Evolutionary conservation across 1,284 basidiomycete genomes (phyloP), one percentile per base, ranked within the genome.

Genomic region (Ceratobasidium sp.): DNA sequence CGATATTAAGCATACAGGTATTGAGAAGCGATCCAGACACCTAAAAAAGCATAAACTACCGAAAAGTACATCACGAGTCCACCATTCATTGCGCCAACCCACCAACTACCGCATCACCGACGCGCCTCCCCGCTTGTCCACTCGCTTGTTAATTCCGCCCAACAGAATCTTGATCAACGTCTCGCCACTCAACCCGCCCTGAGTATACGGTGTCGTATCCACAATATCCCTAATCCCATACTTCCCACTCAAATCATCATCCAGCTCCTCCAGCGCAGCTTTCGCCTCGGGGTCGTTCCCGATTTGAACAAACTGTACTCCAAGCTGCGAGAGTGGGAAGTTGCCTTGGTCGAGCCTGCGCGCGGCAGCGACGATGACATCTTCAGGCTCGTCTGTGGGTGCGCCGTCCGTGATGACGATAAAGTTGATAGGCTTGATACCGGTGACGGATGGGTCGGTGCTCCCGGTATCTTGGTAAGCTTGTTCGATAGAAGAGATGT

Each of bases 291-390:
- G 80, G 75, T 86, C 86, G 68, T 86, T 81, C 4, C 91, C 90
- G 63, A 92, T 87, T 80, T 92, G 91, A 10, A 92, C 88, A 79
- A 92, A 91, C 79, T 91, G 91, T 42, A 92, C 88, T 40, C 89
- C 88, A 33, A 90, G 85, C 82, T 87, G 79, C 83, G 83, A 46
- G 78, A 79, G 80, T 1, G 79, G 85, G 71, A 83, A 84, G 49
- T 83, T 77, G 1, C 82, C 81, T 33, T 77, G 28, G 67, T 85
- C 84, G 20, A 85, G 78, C 26, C 84, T 77, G 23, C 81, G 79
- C 3, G 84, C 83, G 3, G 82, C 81, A 2, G 80, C 78, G 13
- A 84, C 80, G 64, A 85, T 83, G 3, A 84, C 84, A 23, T 79
- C 80, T 69, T 83, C 83, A 26, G 83, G 83, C 67, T 84, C 84